These are phyloP conservation scores for Sparassis latifolia DNA, from an alignment of 1,284 basidiomycete species.

Conservation along the genomic window DNA sequence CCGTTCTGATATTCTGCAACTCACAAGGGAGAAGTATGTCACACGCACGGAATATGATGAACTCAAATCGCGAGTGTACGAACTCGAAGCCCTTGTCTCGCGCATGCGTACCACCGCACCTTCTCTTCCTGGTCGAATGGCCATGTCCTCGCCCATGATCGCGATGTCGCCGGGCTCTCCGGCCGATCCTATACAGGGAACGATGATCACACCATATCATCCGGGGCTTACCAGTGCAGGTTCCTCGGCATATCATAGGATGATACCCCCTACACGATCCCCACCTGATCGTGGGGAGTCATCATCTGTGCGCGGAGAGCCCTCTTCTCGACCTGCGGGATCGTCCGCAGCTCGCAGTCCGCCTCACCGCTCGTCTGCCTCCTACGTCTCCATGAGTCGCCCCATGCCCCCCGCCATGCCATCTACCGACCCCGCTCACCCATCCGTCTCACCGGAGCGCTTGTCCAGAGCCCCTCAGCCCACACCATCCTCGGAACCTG, in stretches of 20 bases:
- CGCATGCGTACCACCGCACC: background rate
- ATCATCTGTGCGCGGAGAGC: slow-evolving; percentile 16
- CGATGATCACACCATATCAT: slow-evolving; percentile 22
- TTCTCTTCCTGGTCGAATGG: slow-evolving; percentile 8
- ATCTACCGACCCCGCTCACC: background rate
- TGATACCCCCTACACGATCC: slow-evolving; percentile 15
- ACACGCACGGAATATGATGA: slow-evolving; percentile 47
- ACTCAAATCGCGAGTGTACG: slow-evolving; percentile 33
- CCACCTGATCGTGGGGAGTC: background rate
- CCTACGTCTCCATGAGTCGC: slow-evolving; percentile 5
- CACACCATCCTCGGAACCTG: slow-evolving; percentile 9
- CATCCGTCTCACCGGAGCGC: background rate
- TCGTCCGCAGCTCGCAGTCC: slow-evolving; percentile 16
- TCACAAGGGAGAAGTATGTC: slow-evolving; percentile 48
- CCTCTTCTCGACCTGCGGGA: slow-evolving; percentile 10
- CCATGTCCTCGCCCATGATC: slow-evolving; percentile 15
- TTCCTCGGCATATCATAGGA: slow-evolving; percentile 5
- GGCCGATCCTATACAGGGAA: slow-evolving; percentile 21
- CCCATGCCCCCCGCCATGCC: slow-evolving; percentile 4
- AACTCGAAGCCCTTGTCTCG: slow-evolving; percentile 30
- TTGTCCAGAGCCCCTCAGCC: background rate
- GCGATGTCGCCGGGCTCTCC: slow-evolving; percentile 17
- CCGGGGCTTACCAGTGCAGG: slow-evolving; percentile 5
- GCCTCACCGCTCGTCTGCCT: slow-evolving; percentile 15
- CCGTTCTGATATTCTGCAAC: background rate